Evolutionary conservation across 2,329 filamentous ascomycete species (phyloP).

Genomic region (Penicillium sp.): DNA sequence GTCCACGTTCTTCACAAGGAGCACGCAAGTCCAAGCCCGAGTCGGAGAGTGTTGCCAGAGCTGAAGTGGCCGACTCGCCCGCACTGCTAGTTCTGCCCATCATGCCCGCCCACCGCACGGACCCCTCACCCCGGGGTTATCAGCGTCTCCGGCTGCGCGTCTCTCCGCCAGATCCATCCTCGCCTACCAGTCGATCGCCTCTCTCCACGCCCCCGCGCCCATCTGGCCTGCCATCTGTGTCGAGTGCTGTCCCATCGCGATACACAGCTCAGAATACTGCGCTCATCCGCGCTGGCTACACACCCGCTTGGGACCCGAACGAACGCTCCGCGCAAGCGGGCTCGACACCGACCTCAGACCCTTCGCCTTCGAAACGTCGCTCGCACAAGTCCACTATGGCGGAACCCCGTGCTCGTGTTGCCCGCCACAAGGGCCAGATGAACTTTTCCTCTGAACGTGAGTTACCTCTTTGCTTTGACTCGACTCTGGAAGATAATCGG

Average conservation of each 20-base stretch:
- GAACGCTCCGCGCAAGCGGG: background rate
- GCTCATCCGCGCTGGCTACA: constrained; percentile 26
- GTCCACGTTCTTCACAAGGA: background rate
- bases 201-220: no score
- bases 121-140: constrained; percentile 13
- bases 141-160: constrained; percentile 2
- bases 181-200: constrained; percentile 2
- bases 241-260: no score
- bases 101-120: constrained; percentile 22
- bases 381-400: constrained; percentile 49
- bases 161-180: no score
- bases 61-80: constrained; percentile 7
- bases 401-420: constrained; percentile 73
- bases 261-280: no score
- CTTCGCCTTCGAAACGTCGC: background rate
- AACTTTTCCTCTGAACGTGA: constrained; percentile 72
- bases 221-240: no score
- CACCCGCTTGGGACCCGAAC: constrained; percentile 11
- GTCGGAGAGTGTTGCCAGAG: background rate
- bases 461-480: constrained; percentile 35
- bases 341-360: background rate
- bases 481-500: no score
- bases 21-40: background rate
- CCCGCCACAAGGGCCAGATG: constrained; percentile 78
- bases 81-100: constrained; percentile 20